phyloP scores from a whole-genome alignment of 257 asterid genomes.

The Scutellaria minor region DNA sequence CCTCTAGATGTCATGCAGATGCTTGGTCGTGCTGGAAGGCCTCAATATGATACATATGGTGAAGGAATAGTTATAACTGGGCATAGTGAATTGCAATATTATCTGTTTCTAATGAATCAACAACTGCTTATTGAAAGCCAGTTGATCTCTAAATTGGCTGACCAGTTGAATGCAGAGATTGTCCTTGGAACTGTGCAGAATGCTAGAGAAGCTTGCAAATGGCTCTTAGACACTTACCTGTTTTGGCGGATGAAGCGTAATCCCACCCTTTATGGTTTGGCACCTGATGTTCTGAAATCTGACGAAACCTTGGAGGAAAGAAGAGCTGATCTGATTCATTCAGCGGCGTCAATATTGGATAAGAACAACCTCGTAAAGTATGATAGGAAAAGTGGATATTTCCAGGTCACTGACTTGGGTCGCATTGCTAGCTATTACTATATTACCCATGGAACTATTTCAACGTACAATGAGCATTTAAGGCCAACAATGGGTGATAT shows the following conservation, averaged over 20 bases:
- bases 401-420: conserved; percentile 67
- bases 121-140: conserved; percentile 72
- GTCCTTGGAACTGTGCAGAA: conserved; percentile 71
- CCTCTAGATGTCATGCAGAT: conserved; percentile 74
- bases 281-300: conserved; percentile 45
- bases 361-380: conserved; percentile 63
- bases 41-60: conserved; percentile 61
- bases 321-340: conserved; percentile 68
- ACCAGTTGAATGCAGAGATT: conserved; percentile 68
- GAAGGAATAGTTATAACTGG: conserved; percentile 69
- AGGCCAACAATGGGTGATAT: conserved; percentile 75
- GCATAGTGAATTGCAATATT: conserved; percentile 60
- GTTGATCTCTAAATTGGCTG: conserved; percentile 61
- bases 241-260: conserved; percentile 61
- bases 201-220: conserved; percentile 68
- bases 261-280: conserved; percentile 63
- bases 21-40: conserved; percentile 82
- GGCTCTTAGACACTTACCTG: conserved; percentile 62
- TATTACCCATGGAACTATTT: conserved; percentile 57
- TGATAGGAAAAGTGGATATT: conserved; percentile 68
- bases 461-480: conserved; percentile 64
- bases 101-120: conserved; percentile 64
- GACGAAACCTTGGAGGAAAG: conserved; percentile 59
- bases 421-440: conserved; percentile 69
- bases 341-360: conserved; percentile 58